Base-by-base conservation (phyloP, 139 green algal species). In the Haematococcus lacustris region DNA sequence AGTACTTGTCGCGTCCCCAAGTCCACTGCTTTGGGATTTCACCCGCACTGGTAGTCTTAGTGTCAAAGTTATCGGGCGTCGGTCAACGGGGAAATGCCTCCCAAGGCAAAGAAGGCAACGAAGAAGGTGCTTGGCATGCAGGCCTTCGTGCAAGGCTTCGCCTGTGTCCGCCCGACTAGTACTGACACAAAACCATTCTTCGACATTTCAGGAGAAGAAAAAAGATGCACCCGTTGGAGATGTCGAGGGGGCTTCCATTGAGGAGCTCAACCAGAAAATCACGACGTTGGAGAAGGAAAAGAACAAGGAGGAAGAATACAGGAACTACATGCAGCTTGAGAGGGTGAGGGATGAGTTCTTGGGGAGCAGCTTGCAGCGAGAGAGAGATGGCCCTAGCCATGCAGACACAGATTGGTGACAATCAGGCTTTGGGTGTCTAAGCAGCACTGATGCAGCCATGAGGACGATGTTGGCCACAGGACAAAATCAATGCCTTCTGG, bases 401-500 rank as follows among this genome's bases (percentile, higher is more conserved):
- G n/a, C n/a, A n/a, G n/a, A n/a, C n/a, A n/a, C n/a, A n/a, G n/a
- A n/a, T n/a, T n/a, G n/a, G n/a, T n/a, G n/a, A n/a, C n/a, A n/a
- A n/a, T n/a, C n/a, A n/a, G n/a, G n/a, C n/a, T n/a, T n/a, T n/a
- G n/a, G n/a, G n/a, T n/a, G n/a, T n/a, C n/a, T n/a, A n/a, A n/a
- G n/a, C n/a, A n/a, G n/a, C n/a, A n/a, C n/a, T n/a, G n/a, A n/a
- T n/a, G n/a, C n/a, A n/a, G n/a, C n/a, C n/a, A n/a, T n/a, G n/a
- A n/a, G n/a, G n/a, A n/a, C n/a, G 32, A 7, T 35, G 5, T 33
- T n/a, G 40, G 2, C 26, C 74, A 66, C 90, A 94, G 88, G 92
- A 97, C 80, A 97, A 96, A 78, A 94, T 97, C 71, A 90, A 91
- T 76, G 78, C 86, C 1, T 97, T 97, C 72, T 96, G 91, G 91